Evolutionary conservation across 768 basidiomycete species (phyloP).

Genomic region (Solioccasus polychromus): DNA sequence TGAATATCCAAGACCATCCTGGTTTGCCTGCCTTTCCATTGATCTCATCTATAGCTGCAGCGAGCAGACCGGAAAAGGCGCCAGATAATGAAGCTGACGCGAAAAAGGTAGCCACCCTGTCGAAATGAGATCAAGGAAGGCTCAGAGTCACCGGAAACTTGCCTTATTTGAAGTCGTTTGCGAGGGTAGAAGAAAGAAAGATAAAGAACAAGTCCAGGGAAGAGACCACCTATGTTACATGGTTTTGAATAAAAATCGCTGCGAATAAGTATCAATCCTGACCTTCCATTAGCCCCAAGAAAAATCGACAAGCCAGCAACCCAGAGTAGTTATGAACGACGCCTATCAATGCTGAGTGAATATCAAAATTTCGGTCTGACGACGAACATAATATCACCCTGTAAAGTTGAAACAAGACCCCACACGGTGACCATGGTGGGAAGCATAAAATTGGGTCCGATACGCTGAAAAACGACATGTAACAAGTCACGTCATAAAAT

Average conservation of each 20-base stretch:
- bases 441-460: slow-evolving; percentile 57
- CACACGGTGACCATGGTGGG: slow-evolving; percentile 63
- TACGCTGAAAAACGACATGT: slow-evolving; percentile 19
- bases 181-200: slow-evolving; percentile 49
- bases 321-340: slow-evolving; percentile 53
- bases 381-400: slow-evolving; percentile 43
- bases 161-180: slow-evolving; percentile 24
- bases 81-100: slow-evolving; percentile 51
- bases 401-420: slow-evolving; percentile 64
- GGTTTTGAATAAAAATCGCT: background rate
- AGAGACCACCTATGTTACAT: slow-evolving; percentile 44
- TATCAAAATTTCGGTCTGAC: background rate
- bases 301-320: slow-evolving; percentile 46
- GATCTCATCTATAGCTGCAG: slow-evolving; percentile 58
- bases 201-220: slow-evolving; percentile 56
- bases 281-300: slow-evolving; percentile 60
- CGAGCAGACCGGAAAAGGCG: slow-evolving; percentile 63
- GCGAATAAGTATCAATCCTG: slow-evolving; percentile 14
- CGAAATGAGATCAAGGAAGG: background rate
- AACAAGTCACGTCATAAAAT: background rate
- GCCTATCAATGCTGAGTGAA: slow-evolving; percentile 12
- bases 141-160: background rate
- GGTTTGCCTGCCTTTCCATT: slow-evolving; percentile 46
- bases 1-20: slow-evolving; percentile 66
- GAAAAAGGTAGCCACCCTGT: slow-evolving; percentile 39